These are phyloP conservation scores for Takashimella koratensis DNA, from an alignment of 1,284 basidiomycete genomes.

Conservation along the genomic window DNA sequence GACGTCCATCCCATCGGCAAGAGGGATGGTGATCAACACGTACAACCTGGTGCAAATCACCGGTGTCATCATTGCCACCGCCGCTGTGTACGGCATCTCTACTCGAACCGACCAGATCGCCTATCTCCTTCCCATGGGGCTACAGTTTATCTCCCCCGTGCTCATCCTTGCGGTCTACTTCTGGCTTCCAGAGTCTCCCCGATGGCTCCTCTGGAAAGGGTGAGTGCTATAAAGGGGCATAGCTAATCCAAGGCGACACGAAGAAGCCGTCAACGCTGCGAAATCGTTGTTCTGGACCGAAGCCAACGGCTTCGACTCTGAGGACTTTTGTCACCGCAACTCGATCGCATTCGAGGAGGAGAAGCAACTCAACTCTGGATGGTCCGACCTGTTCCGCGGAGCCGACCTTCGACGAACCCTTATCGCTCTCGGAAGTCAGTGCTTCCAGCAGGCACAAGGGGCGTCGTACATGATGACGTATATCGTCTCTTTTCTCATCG, in stretches of 20 bases:
- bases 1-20: conserved; percentile 13
- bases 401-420: conserved; percentile 19
- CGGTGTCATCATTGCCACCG: conserved; percentile 22
- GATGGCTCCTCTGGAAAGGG: conserved; percentile 38
- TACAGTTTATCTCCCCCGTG: too few species aligned
- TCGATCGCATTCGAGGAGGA: conserved; percentile 22
- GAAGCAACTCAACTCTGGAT: conserved; percentile 9
- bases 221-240: too few species aligned
- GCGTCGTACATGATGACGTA: conserved; percentile 22
- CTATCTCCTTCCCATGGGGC: too few species aligned
- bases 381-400: conserved; percentile 12
- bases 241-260: too few species aligned
- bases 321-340: conserved; percentile 19
- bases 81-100: too few species aligned
- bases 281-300: conserved; percentile 13
- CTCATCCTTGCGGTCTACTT: too few species aligned
- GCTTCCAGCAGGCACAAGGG: conserved; percentile 26
- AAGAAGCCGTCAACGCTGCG: conserved; percentile 15
- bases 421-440: conserved; percentile 23
- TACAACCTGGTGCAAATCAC: conserved; percentile 27
- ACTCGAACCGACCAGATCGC: too few species aligned
- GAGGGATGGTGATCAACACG: conserved; percentile 23
- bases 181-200: conserved; percentile 36
- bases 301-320: conserved; percentile 14
- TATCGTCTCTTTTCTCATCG: conserved; percentile 23